These are phyloP conservation scores for Garcia nutans DNA, from an alignment of 345 rosid species.

Conservation along the genomic window DNA sequence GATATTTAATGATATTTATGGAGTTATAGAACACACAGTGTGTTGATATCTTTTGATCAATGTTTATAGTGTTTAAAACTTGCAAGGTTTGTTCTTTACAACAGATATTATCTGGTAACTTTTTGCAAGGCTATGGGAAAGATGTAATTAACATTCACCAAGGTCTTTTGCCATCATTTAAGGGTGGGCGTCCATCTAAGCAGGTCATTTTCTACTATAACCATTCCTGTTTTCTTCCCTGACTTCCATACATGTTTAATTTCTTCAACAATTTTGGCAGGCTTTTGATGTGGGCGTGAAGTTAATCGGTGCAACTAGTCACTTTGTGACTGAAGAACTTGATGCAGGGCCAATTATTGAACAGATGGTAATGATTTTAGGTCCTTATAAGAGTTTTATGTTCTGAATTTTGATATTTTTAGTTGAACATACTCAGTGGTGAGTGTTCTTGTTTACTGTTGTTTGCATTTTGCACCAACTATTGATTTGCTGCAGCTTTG, in stretches of 20 bases:
- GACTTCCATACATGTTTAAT: slow-evolving; percentile 24
- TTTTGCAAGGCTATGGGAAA: slow-evolving; percentile 74
- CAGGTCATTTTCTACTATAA: slow-evolving; percentile 52
- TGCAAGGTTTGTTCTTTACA: slow-evolving; percentile 10
- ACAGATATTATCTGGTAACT: slow-evolving; percentile 71
- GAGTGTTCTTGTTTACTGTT: not conserved
- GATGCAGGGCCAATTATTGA: slow-evolving; percentile 96
- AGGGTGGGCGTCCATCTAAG: slow-evolving; percentile 76
- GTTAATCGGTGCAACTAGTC: slow-evolving; percentile 92
- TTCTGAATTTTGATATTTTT: not conserved
- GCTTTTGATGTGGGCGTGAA: slow-evolving; percentile 98
- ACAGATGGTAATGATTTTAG: slow-evolving; percentile 63
- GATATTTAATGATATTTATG: not conserved
- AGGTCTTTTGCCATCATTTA: slow-evolving; percentile 96
- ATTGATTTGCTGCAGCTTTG: not conserved
- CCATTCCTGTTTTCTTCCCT: slow-evolving; percentile 6
- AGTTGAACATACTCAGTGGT: not conserved
- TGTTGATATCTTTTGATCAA: slow-evolving; percentile 9
- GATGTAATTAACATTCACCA: slow-evolving; percentile 97
- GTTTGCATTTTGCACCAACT: not conserved
- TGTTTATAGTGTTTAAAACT: not conserved
- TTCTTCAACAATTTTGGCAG: slow-evolving; percentile 51
- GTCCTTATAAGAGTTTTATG: not conserved
- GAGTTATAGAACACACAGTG: not conserved
- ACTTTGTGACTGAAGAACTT: slow-evolving; percentile 93